These are phyloP conservation scores for Kodamaea anthophila DNA, from an alignment of 1,139 yeast genomes.

Conservation along the genomic window DNA sequence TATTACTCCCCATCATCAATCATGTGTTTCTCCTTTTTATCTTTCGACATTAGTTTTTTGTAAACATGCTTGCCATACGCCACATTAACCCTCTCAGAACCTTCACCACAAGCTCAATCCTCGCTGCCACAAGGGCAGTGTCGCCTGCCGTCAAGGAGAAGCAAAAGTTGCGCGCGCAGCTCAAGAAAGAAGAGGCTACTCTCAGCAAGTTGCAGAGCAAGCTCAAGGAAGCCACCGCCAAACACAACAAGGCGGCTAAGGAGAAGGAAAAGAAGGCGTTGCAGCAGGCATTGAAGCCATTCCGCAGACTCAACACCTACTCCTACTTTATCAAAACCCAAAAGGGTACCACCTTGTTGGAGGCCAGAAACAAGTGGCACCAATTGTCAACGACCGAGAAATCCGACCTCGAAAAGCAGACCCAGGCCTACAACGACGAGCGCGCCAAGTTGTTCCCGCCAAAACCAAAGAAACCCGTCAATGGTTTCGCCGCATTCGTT, in stretches of 20 bases:
- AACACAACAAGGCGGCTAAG: constrained; percentile 12
- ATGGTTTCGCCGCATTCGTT: constrained; percentile 27
- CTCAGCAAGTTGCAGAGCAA: constrained; percentile 17
- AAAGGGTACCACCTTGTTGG: constrained; percentile 12
- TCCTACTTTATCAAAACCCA: constrained; percentile 24
- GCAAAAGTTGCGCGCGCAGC: constrained; percentile 14
- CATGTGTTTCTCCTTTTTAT: too few relatives aligned
- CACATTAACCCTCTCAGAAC: background rate
- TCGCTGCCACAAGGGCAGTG: constrained; percentile 1
- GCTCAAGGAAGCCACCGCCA: constrained; percentile 14
- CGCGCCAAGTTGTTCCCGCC: constrained; percentile 23
- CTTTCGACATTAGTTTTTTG: too few relatives aligned
- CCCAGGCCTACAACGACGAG: constrained; percentile 25
- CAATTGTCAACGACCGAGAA: constrained; percentile 23
- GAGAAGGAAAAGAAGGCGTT: constrained; percentile 12
- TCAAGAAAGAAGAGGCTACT: constrained; percentile 21
- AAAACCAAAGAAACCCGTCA: constrained; percentile 30
- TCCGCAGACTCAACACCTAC: constrained; percentile 23
- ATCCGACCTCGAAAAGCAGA: constrained; percentile 18
- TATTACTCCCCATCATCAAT: too few relatives aligned
- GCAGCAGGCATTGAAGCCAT: constrained; percentile 23
- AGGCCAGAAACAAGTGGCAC: constrained; percentile 20
- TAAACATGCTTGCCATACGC: too few relatives aligned
- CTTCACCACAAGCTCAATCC: background rate
- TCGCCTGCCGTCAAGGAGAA: constrained; percentile 4